Evolutionary conservation across 768 basidiomycete species (phyloP), one percentile per base, ranked within the genome.

Genomic region (Saitozyma podzolica): DNA sequence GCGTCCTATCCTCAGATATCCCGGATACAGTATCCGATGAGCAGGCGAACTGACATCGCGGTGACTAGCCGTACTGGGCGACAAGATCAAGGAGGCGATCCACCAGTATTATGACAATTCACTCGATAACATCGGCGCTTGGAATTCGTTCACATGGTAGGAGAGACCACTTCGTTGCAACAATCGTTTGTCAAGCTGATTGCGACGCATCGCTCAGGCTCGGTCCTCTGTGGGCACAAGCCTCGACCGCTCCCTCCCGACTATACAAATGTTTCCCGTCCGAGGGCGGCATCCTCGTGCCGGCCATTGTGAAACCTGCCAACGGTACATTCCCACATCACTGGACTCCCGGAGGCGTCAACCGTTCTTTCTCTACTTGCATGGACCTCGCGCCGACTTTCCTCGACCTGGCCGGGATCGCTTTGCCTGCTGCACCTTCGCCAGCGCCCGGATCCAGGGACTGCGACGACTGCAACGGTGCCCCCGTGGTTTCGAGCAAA

Each of bases 321-420:
- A 13, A 40, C 6, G 58, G 67, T n/a, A 43, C n/a, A 10, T 42
- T 14, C 37, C 29, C 56, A 5, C 29, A 29, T 16, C 50, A 57
- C 11, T 6, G 48, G 13, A 19, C 42, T 3, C 20, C 51, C 9
- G 59, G 62, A 9, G 7, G 37, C 2, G 48, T 67, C 17, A 57
- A 59, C 1, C 72, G 71, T 47, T 64, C 67, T 10, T 78, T 78
- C 62, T 69, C 76, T 2, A 78, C 76, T 0, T 63, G 68, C 52
- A 78, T 78, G 77, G 77, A 78, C 53, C 62, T 78, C 14, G 41
- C 71, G 11, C 77, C 75, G 1, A 78, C 77, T 8, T 19, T 77
- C 16, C 39, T 50, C 41, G 20, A 13, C 17, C 41, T 17, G 8
- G 29, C 29, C 29, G 29, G 49, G 29, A 29, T 17, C 5, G 2